Evolutionary conservation across 2,329 filamentous ascomycete genomes (phyloP), one percentile per base, ranked within the genome.

Genomic region (Zymoseptoria brevis): DNA sequence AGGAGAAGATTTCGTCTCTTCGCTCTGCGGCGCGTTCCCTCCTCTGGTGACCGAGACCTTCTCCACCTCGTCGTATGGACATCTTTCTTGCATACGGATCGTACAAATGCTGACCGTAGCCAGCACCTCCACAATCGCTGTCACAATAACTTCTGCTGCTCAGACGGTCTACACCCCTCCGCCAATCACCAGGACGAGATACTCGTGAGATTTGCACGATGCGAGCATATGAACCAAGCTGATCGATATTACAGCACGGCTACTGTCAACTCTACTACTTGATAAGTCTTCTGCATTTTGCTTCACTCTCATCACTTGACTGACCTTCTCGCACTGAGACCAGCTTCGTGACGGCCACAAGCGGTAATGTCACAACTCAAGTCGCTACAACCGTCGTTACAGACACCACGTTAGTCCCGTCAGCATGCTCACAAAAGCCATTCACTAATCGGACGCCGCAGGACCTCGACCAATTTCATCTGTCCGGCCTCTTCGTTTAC

Each of bases 291-390:
- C 21, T 24, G 35, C 4, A 16, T 9, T 16, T 24, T 35, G 19
- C 4, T 49, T n/a, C 26, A 9, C 19, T 13, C 35, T 13, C 21
- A 21, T 9, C 8, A 6, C 53, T 35, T 11, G 26, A 19, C 29
- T 29, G 29, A 11, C 19, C n/a, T 13, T 50, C 24, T 29, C 52
- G 26, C 22, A 57, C 55, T n/a, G 52, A 24, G 7, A 57, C 55
- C 19, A 13, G 41, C 16, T 52, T 24, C 13, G 41, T 57, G 59
- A 63, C 57, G 19, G 50, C 50, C 50, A 53, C 50, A n/a, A 53
- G 26, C n/a, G 50, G 50, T 8, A 53, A 22, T n/a, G 9, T 22
- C 3, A 53, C 50, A 22, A 53, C 50, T 11, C 50, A 53, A n/a
- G 50, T 53, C 50, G 50, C 50, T 3, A 53, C 50, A 21, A 53